Evolutionary conservation across 768 basidiomycete species (phyloP).

Genomic region (Suillus subaureus): DNA sequence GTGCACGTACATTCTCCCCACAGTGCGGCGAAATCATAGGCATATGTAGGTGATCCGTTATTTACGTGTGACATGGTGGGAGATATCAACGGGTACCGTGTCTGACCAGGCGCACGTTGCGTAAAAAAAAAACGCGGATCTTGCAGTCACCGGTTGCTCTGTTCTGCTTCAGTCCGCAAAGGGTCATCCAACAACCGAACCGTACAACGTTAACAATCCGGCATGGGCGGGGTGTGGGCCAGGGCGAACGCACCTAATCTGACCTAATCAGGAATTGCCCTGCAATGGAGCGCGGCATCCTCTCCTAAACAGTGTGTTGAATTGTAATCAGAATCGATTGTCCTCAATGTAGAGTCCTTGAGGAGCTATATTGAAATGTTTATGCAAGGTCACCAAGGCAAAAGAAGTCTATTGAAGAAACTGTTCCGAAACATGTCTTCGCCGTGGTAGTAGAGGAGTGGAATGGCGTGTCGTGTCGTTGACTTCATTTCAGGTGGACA

Average conservation of each 20-base stretch:
- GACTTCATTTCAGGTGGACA: neutral
- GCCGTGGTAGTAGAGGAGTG: neutral
- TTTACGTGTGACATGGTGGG: conserved; percentile 2
- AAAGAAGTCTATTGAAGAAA: neutral
- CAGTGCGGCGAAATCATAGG: neutral
- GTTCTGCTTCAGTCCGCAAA: neutral
- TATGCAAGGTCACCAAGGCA: conserved; percentile 1
- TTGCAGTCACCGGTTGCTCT: conserved; percentile 1
- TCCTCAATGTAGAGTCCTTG: neutral
- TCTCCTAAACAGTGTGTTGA: neutral
- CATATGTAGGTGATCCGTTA: neutral
- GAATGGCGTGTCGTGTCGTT: neutral
- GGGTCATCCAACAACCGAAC: conserved; percentile 3
- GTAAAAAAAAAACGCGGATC: conserved; percentile 6
- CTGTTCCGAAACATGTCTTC: neutral
- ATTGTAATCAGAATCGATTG: neutral
- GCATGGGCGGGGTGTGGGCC: neutral
- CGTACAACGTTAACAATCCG: neutral
- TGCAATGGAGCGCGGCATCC: neutral
- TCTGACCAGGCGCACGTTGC: neutral
- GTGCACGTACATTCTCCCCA: neutral
- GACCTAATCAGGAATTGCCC: conserved; percentile 6
- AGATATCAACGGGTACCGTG: neutral
- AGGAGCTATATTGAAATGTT: neutral
- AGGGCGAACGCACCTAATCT: conserved; percentile 4